Evolutionary conservation across 495 filamentous ascomycete genomes (phyloP).

Genomic region (Lasiosphaeriaceae sp.): DNA sequence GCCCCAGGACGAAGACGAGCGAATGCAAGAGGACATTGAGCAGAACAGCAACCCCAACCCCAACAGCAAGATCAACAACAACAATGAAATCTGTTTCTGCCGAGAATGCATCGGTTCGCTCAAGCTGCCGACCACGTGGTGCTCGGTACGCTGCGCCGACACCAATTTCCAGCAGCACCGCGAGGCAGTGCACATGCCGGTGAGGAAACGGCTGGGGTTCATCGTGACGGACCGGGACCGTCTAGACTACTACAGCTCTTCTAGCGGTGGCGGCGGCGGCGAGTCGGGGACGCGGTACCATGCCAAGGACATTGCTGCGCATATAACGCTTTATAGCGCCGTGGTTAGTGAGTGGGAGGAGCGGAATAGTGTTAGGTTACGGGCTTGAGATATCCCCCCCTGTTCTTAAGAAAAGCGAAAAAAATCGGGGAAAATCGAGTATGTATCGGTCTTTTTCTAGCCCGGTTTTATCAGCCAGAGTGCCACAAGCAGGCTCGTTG

Average conservation of each 20-base stretch:
- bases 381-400: neutral
- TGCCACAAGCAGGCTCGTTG: too few species aligned
- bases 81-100: slow-evolving; percentile 29
- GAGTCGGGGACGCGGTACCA: slow-evolving; percentile 25
- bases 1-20: slow-evolving; percentile 1
- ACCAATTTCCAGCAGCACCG: slow-evolving; percentile 39
- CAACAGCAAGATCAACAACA: neutral
- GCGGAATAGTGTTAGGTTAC: slow-evolving; percentile 20
- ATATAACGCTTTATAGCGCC: slow-evolving; percentile 24
- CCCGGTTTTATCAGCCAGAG: too few species aligned
- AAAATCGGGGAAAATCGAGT: too few species aligned
- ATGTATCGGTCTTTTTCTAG: too few species aligned
- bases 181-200: slow-evolving; percentile 35
- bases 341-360: slow-evolving; percentile 36
- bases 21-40: slow-evolving; percentile 3
- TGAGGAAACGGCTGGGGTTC: slow-evolving; percentile 19
- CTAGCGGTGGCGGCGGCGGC: neutral
- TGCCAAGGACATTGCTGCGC: slow-evolving; percentile 27
- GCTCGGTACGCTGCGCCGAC: slow-evolving; percentile 37
- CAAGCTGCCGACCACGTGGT: slow-evolving; percentile 33
- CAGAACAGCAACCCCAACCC: neutral
- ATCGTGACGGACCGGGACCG: slow-evolving; percentile 24
- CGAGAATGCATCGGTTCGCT: slow-evolving; percentile 35
- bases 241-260: slow-evolving; percentile 27
- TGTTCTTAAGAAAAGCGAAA: too few species aligned